Conservation (phyloP, 306 rosid species). For the Malus orientalis region DNA sequence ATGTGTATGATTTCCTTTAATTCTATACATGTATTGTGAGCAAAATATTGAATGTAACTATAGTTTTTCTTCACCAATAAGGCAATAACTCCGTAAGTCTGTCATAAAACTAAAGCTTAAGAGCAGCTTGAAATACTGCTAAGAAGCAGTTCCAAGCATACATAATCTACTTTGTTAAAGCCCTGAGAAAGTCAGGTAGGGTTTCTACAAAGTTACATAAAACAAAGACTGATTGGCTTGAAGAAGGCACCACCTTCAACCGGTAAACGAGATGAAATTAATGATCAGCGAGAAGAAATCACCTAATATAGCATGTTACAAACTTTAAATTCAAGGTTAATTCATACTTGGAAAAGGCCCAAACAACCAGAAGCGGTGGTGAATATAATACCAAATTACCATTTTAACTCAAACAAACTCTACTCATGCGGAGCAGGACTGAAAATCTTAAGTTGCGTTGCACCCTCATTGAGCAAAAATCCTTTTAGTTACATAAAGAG, state of each 20-base stretch:
- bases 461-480: too few species aligned
- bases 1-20: neutral
- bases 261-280: neutral
- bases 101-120: neutral
- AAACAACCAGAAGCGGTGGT: too few species aligned
- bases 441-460: too few species aligned
- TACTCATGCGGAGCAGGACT: too few species aligned
- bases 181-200: neutral
- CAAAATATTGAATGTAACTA: neutral
- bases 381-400: too few species aligned
- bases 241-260: neutral
- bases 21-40: neutral
- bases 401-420: too few species aligned
- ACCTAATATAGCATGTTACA: neutral
- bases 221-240: neutral
- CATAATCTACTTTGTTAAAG: neutral
- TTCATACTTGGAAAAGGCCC: too few species aligned
- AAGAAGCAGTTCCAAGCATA: neutral
- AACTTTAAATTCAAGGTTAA: neutral
- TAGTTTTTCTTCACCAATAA: neutral
- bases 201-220: neutral
- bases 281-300: neutral
- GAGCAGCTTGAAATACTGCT: neutral
- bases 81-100: neutral
- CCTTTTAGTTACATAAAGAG: too few species aligned